phyloP scores from a whole-genome alignment of 768 basidiomycete species.

The Lentinula boryana region DNA sequence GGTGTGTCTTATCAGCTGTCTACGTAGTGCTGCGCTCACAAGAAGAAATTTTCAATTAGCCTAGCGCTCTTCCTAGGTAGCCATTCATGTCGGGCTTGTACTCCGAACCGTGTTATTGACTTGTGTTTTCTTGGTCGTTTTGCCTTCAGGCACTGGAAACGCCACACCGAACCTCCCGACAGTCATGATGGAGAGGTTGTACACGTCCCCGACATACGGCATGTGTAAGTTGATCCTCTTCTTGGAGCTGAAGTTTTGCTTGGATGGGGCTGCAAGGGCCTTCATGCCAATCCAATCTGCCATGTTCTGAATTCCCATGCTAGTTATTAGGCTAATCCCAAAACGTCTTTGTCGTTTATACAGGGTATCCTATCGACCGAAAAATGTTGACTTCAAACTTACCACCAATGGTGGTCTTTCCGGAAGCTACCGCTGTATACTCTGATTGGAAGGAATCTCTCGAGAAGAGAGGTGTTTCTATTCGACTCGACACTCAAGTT shows the following conservation, averaged over 20 bases:
- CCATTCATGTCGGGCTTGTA: background rate
- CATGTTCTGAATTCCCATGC: background rate
- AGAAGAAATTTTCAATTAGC: background rate
- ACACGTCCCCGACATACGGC: constrained; percentile 8
- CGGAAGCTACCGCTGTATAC: constrained; percentile 6
- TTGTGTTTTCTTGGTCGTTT: background rate
- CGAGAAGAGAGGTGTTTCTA: constrained; percentile 2
- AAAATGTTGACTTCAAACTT: constrained; percentile 7
- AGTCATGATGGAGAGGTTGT: constrained; percentile 10
- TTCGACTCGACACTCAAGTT: constrained; percentile 6
- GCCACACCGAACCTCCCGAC: constrained; percentile 11
- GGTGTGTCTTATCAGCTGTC: background rate
- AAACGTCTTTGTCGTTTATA: background rate
- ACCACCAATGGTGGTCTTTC: constrained; percentile 11
- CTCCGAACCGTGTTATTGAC: background rate
- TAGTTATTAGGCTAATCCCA: background rate
- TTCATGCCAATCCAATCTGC: background rate
- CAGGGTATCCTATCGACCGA: constrained; percentile 6
- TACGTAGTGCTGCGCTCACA: background rate
- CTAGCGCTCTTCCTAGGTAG: constrained; percentile 9
- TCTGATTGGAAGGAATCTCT: constrained; percentile 4
- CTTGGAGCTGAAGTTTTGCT: background rate
- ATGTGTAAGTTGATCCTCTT: constrained; percentile 3
- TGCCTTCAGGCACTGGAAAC: constrained; percentile 7
- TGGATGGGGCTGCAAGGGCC: background rate